phyloP scores from a whole-genome alignment of 176 grass and related monocot species.

The Bothriochloa decipiens region DNA sequence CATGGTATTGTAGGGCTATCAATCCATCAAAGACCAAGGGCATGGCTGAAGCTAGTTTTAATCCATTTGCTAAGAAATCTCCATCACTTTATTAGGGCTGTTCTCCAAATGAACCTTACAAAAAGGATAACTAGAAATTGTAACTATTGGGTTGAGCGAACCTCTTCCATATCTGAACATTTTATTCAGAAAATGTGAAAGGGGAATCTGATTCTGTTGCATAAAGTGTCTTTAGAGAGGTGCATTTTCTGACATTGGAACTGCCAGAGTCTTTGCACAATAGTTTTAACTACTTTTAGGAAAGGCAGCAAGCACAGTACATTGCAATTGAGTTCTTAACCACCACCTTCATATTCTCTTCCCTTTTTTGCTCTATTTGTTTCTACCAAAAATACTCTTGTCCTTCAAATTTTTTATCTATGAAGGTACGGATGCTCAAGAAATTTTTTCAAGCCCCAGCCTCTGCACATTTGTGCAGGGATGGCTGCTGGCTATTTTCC shows the following conservation, averaged over 20 bases:
- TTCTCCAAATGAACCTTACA: constrained; percentile 1
- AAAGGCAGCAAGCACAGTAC: constrained; percentile 29
- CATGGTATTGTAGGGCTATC: neutral
- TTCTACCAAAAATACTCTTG: neutral
- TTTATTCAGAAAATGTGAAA: constrained; percentile 45
- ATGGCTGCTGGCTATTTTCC: no score
- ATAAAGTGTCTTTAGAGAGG: constrained; percentile 50
- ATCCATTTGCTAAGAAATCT: constrained; percentile 4
- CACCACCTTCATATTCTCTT: constrained; percentile 22
- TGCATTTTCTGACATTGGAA: constrained; percentile 41
- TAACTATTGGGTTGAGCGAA: constrained; percentile 27
- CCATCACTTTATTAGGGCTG: neutral
- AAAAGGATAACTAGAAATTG: constrained; percentile 2
- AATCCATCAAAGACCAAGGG: neutral
- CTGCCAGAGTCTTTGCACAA: constrained; percentile 24
- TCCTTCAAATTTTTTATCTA: constrained; percentile 25
- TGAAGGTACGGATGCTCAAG: constrained; percentile 1
- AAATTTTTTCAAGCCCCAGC: no score
- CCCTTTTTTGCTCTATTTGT: constrained; percentile 27
- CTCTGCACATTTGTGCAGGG: no score
- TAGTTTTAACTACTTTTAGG: constrained; percentile 40
- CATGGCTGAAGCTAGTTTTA: constrained; percentile 8
- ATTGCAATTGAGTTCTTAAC: constrained; percentile 27
- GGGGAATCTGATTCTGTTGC: constrained; percentile 66
- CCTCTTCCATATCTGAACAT: constrained; percentile 22